Conservation (phyloP, 2,329 filamentous ascomycete genomes). For the Emmonsiellopsis sp. region DNA sequence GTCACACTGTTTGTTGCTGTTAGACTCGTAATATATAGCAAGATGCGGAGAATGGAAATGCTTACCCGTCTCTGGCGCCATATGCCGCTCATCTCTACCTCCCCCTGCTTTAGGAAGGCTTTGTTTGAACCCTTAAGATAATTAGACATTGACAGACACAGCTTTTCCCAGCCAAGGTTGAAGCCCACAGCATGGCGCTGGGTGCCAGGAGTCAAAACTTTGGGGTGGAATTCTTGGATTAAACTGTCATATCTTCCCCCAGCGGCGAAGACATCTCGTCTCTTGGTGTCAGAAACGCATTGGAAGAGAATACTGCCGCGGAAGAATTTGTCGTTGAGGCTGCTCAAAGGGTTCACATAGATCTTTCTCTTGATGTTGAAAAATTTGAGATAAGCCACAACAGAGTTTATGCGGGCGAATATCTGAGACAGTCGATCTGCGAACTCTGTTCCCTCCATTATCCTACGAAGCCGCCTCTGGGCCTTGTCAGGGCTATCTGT, state of each 20-base stretch:
- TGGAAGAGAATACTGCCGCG: slow-evolving; percentile 78
- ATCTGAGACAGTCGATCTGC: slow-evolving; percentile 43
- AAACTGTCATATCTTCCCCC: slow-evolving; percentile 88
- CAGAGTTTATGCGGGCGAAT: slow-evolving; percentile 69
- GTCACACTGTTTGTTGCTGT: slow-evolving; percentile 53
- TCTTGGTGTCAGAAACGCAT: slow-evolving; percentile 77
- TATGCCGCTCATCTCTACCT: slow-evolving; percentile 51
- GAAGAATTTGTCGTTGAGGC: slow-evolving; percentile 87
- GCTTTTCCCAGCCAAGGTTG: slow-evolving; percentile 76
- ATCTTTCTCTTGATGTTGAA: slow-evolving; percentile 68
- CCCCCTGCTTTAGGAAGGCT: slow-evolving; percentile 57
- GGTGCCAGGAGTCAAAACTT: slow-evolving; percentile 50
- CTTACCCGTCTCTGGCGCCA: slow-evolving; percentile 57
- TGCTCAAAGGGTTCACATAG: slow-evolving; percentile 75
- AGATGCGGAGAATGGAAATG: slow-evolving; percentile 6
- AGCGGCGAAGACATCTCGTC: slow-evolving; percentile 75
- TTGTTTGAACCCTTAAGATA: slow-evolving; percentile 41
- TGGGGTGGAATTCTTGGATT: slow-evolving; percentile 72
- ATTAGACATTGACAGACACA: slow-evolving; percentile 53
- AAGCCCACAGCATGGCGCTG: slow-evolving; percentile 83
- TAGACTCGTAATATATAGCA: not conserved
- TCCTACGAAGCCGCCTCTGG: slow-evolving; percentile 50
- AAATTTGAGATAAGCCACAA: slow-evolving; percentile 65
- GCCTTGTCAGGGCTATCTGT: slow-evolving; percentile 64
- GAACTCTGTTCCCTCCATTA: slow-evolving; percentile 46